A percentile compares a stretch with the other conserved stretches of the same genome.
Evolutionary conservation across 2,329 filamentous ascomycete genomes (phyloP).

Genomic region (Aspergillus tamarii): DNA sequence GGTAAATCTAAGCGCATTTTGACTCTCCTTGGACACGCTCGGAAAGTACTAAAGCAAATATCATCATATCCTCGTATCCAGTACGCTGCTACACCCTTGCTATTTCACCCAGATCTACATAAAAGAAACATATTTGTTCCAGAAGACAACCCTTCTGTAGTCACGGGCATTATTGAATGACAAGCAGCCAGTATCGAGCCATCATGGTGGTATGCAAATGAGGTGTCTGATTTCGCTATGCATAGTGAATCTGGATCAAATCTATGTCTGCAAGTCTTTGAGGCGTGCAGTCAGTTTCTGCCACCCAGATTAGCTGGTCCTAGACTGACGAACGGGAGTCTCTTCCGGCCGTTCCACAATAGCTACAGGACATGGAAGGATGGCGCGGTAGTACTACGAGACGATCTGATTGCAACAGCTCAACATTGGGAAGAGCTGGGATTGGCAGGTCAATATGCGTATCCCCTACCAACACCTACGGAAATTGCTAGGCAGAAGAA

Average conservation of each 20-base stretch:
- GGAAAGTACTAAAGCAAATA: constrained; percentile 33
- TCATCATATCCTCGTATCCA: constrained; percentile 30
- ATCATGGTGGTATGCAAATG: constrained; percentile 43
- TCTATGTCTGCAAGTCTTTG: constrained; percentile 38
- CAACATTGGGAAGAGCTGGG: constrained; percentile 43
- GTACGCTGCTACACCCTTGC: constrained; percentile 31
- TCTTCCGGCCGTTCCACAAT: constrained; percentile 46
- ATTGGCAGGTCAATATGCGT: constrained; percentile 38
- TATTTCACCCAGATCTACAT: constrained; percentile 47
- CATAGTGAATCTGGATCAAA: constrained; percentile 21
- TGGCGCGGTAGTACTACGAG: constrained; percentile 41
- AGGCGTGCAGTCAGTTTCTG: constrained; percentile 34
- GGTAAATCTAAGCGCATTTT: constrained; percentile 36
- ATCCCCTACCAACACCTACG: constrained; percentile 28
- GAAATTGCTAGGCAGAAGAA: constrained; percentile 32
- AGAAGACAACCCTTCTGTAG: constrained; percentile 38
- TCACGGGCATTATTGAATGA: constrained; percentile 49
- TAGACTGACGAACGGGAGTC: constrained; percentile 39
- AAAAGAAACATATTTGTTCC: constrained; percentile 50
- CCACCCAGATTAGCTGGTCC: constrained; percentile 34
- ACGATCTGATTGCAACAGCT: constrained; percentile 47
- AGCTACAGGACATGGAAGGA: constrained; percentile 47
- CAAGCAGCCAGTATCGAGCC: constrained; percentile 46
- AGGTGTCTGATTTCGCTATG: constrained; percentile 45
- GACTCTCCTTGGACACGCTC: too few species aligned